phyloP scores from a whole-genome alignment of 768 basidiomycete genomes.

The Chiua virens region DNA sequence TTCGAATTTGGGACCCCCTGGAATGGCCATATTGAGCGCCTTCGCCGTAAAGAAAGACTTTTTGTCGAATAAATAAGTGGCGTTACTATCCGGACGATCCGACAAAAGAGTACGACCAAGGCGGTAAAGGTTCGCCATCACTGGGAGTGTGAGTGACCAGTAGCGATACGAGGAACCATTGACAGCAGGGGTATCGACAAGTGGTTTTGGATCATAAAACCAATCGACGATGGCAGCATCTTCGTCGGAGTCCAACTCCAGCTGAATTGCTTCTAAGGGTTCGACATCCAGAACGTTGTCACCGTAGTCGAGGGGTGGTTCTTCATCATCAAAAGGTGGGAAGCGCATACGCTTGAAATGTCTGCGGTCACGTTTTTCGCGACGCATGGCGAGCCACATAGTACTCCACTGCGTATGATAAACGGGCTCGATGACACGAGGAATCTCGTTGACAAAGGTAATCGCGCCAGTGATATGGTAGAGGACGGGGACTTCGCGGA shows the following conservation, averaged over 20 bases:
- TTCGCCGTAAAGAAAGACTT: conserved; percentile 98
- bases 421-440: conserved; percentile 93
- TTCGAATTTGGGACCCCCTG: conserved; percentile 98
- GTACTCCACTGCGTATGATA: conserved; percentile 99
- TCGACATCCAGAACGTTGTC: conserved; percentile 99
- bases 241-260: conserved; percentile 92
- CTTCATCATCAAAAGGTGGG: conserved; percentile 99
- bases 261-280: conserved; percentile 95
- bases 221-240: conserved; percentile 91
- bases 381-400: conserved; percentile 99
- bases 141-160: conserved; percentile 89
- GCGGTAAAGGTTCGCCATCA: conserved; percentile 96
- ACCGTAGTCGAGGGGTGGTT: conserved; percentile 97
- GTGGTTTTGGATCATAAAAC: conserved; percentile 98
- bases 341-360: conserved; percentile 99
- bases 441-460: conserved; percentile 98
- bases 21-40: conserved; percentile 94
- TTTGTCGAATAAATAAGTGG: conserved; percentile 95
- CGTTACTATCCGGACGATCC: conserved; percentile 88
- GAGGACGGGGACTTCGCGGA: conserved; percentile 96
- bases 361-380: conserved; percentile 96
- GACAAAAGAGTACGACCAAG: conserved; percentile 92
- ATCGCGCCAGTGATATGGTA: conserved; percentile 99
- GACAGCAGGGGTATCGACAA: conserved; percentile 85
- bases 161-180: conserved; percentile 93